phyloP scores from a whole-genome alignment of 257 asterid genomes.

The Ajuga chamaepitys region DNA sequence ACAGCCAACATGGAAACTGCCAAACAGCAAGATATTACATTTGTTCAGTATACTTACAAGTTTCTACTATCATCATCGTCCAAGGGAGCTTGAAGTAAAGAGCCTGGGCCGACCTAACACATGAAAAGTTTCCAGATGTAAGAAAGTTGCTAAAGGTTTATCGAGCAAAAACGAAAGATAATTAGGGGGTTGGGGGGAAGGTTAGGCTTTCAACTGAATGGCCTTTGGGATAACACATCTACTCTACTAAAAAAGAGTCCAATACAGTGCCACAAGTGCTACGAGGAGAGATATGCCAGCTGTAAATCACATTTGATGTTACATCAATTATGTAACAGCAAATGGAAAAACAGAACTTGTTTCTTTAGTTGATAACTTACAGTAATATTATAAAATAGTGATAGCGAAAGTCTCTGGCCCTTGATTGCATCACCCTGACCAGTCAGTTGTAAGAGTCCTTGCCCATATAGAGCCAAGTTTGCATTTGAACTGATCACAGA shows the following conservation, averaged over 20 bases:
- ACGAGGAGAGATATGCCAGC: slow-evolving; percentile 1
- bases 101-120: slow-evolving; percentile 83
- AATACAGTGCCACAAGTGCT: background rate
- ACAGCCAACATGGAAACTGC: slow-evolving; percentile 5
- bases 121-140: slow-evolving; percentile 9
- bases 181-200: slow-evolving; percentile 2
- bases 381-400: slow-evolving; percentile 81
- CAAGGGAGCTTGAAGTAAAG: slow-evolving; percentile 95
- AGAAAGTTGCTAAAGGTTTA: slow-evolving; percentile 13
- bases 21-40: slow-evolving; percentile 6
- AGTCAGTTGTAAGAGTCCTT: slow-evolving; percentile 70
- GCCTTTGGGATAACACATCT: background rate
- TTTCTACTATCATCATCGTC: slow-evolving; percentile 65
- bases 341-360: background rate
- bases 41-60: slow-evolving; percentile 41
- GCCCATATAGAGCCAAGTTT: slow-evolving; percentile 81
- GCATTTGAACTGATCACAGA: slow-evolving; percentile 90
- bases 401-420: slow-evolving; percentile 85
- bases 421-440: slow-evolving; percentile 91
- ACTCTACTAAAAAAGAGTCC: background rate
- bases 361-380: slow-evolving; percentile 43
- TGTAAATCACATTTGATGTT: background rate
- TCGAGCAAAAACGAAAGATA: slow-evolving; percentile 6
- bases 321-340: background rate
- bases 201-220: slow-evolving; percentile 3